These are phyloP conservation scores for Diddensiella santjacobensis DNA, from an alignment of 805 yeast species.

Conservation along the genomic window DNA sequence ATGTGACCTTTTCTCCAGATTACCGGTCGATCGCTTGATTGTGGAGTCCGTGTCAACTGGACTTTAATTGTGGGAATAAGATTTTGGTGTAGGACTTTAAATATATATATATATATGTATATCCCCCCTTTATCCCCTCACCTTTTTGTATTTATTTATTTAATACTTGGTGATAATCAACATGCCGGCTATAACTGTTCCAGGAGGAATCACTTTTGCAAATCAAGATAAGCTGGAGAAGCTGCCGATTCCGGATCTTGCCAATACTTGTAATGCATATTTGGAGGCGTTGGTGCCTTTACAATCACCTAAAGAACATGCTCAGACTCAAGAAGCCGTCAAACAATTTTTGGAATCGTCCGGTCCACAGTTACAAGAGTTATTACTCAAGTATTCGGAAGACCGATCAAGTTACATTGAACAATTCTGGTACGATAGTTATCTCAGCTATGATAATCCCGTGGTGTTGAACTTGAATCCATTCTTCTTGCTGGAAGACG, in stretches of 20 bases:
- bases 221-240: conserved; percentile 56
- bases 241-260: conserved; percentile 77
- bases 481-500: conserved; percentile 84
- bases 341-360: conserved; percentile 49
- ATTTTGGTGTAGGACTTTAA: too few species aligned
- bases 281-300: conserved; percentile 68
- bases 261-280: conserved; percentile 63
- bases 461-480: conserved; percentile 92
- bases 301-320: conserved; percentile 68
- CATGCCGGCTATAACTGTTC: background rate
- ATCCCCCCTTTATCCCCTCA: background rate
- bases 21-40: background rate
- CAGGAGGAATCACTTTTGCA: conserved; percentile 46
- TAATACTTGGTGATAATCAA: background rate
- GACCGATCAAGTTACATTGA: conserved; percentile 78
- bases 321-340: conserved; percentile 56
- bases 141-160: too few species aligned
- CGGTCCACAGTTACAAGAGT: conserved; percentile 59
- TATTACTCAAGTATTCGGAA: conserved; percentile 57
- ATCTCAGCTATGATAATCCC: conserved; percentile 70
- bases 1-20: background rate
- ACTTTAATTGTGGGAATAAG: too few species aligned
- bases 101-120: background rate
- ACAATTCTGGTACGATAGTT: conserved; percentile 92
- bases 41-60: background rate